Percentiles rank a stretch among this genome's conserved stretches.
phyloP scores from a whole-genome alignment of 73 alveolate species.

The Paramecium biaurelia region DNA sequence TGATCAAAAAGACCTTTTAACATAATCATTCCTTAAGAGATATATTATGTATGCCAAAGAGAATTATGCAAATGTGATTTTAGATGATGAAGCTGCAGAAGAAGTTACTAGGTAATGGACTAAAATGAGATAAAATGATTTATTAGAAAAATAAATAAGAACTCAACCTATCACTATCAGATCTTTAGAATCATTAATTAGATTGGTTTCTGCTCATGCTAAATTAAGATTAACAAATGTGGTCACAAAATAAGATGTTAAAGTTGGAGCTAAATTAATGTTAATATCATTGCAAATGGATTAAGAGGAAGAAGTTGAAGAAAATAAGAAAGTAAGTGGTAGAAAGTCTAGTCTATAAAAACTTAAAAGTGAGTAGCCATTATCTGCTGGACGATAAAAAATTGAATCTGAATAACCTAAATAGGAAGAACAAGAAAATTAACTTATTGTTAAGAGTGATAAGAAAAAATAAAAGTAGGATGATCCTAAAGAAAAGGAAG shows the following conservation, averaged over 20 bases:
- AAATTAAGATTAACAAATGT: conserved; percentile 80
- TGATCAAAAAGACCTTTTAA: conserved; percentile 71
- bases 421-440: conserved; percentile 10
- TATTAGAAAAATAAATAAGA: conserved; percentile 73
- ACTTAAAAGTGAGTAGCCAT: not conserved
- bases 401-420: not conserved
- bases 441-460: conserved; percentile 27
- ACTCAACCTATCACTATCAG: conserved; percentile 93
- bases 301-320: not conserved
- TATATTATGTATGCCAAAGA: conserved; percentile 93
- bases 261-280: conserved; percentile 71
- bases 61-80: conserved; percentile 70
- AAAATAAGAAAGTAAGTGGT: not conserved
- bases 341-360: not conserved
- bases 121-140: conserved; percentile 81
- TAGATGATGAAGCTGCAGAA: conserved; percentile 79
- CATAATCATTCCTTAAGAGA: conserved; percentile 86
- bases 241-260: conserved; percentile 82
- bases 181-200: conserved; percentile 94
- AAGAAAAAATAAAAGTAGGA: conserved; percentile 5
- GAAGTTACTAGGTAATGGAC: conserved; percentile 83
- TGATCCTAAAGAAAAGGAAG: not conserved
- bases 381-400: not conserved
- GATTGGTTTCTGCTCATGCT: conserved; percentile 97
- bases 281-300: not conserved